Evolutionary conservation across 1,139 yeast genomes (phyloP).

Genomic region (Scheffersomyces titani): DNA sequence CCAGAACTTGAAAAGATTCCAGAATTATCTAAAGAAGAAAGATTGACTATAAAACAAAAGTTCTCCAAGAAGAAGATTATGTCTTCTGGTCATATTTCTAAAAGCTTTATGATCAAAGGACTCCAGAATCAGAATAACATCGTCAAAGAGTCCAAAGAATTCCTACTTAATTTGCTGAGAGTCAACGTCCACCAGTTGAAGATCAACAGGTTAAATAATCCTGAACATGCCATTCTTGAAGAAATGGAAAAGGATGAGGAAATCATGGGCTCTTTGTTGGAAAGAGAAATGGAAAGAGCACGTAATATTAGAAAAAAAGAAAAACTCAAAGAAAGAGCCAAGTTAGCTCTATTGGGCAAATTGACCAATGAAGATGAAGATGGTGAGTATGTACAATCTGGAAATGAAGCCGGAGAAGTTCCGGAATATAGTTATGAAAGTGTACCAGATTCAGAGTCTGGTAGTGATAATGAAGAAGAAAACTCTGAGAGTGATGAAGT

Average conservation of each 20-base stretch:
- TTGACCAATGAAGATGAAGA: constrained; percentile 14
- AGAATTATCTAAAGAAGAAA: constrained; percentile 37
- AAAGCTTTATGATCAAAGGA: constrained; percentile 7
- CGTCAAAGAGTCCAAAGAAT: constrained; percentile 10
- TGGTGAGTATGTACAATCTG: constrained; percentile 7
- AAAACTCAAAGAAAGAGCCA: constrained; percentile 41
- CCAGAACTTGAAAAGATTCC: constrained; percentile 25
- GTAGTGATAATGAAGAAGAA: constrained; percentile 20
- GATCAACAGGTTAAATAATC: constrained; percentile 23
- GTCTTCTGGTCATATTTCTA: constrained; percentile 2
- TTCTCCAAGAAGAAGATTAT: constrained; percentile 26
- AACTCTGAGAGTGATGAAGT: constrained; percentile 8
- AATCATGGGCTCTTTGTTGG: constrained; percentile 52
- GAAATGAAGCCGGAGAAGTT: constrained; percentile 20
- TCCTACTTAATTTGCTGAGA: constrained; percentile 27
- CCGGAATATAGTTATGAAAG: constrained; percentile 26
- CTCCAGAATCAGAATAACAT: constrained; percentile 4
- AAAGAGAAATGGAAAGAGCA: constrained; percentile 60
- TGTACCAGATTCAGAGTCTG: constrained; percentile 18
- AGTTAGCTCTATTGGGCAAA: constrained; percentile 27
- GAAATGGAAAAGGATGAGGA: constrained; percentile 46
- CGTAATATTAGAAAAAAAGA: constrained; percentile 54
- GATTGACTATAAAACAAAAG: constrained; percentile 36
- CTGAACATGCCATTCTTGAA: constrained; percentile 31
- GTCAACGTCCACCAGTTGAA: constrained; percentile 41